These are phyloP conservation scores for Gleditsia sinensis DNA, from an alignment of 306 rosid species.

Conservation along the genomic window DNA sequence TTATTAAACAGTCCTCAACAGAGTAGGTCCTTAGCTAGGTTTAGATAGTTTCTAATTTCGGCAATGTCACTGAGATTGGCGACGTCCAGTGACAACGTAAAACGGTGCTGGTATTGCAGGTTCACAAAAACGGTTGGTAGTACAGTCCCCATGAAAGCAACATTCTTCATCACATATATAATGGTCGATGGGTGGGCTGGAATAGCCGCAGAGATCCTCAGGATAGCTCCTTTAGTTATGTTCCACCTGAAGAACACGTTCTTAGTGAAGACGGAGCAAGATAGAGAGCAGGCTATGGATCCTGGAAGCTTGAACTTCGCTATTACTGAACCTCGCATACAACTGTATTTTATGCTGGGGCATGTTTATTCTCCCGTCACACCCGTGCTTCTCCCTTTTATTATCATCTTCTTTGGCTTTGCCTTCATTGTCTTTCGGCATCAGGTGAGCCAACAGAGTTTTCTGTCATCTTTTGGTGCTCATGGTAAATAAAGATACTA, in stretches of 20 bases:
- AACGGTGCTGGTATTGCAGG: slow-evolving; percentile 48
- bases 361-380: slow-evolving; percentile 85
- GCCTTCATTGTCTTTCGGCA: slow-evolving; percentile 83
- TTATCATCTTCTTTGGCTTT: slow-evolving; percentile 77
- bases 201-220: slow-evolving; percentile 78
- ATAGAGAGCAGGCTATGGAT: slow-evolving; percentile 77
- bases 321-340: slow-evolving; percentile 80
- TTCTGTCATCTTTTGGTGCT: slow-evolving; percentile 2
- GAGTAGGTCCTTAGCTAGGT: slow-evolving; percentile 51
- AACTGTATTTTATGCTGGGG: slow-evolving; percentile 83
- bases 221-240: slow-evolving; percentile 59
- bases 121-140: slow-evolving; percentile 77
- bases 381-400: slow-evolving; percentile 88
- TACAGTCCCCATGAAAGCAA: slow-evolving; percentile 92
- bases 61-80: slow-evolving; percentile 3
- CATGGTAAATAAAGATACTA: background rate
- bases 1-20: slow-evolving; percentile 58
- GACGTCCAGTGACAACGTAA: slow-evolving; percentile 20
- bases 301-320: slow-evolving; percentile 80
- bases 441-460: slow-evolving; percentile 56
- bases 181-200: slow-evolving; percentile 99
- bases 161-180: slow-evolving; percentile 89
- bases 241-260: slow-evolving; percentile 87
- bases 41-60: slow-evolving; percentile 25
- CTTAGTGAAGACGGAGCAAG: slow-evolving; percentile 85